Evolutionary conservation across 768 basidiomycete genomes (phyloP).

Genomic region (Termitomyces eurrhizus): DNA sequence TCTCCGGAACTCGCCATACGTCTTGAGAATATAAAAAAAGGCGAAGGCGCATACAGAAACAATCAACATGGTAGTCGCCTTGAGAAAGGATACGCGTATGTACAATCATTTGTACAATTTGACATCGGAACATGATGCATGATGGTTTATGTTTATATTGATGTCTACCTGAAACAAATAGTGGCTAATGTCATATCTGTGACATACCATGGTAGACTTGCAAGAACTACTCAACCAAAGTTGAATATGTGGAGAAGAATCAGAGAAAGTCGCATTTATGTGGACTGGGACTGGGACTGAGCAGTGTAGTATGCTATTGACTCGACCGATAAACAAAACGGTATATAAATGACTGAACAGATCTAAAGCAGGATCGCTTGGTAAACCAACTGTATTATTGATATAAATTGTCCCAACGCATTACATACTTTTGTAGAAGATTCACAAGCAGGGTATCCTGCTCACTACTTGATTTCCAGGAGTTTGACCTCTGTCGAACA

Average conservation of each 20-base stretch:
- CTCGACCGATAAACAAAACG: background rate
- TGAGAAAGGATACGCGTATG: background rate
- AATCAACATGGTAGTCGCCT: background rate
- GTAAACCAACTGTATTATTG: background rate
- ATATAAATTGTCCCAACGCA: background rate
- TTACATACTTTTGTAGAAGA: background rate
- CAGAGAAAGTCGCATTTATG: too few species aligned
- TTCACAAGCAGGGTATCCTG: too few species aligned
- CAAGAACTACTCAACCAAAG: too few species aligned
- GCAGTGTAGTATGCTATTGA: too few species aligned
- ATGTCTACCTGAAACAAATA: too few species aligned
- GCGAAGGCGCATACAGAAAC: constrained; percentile 15
- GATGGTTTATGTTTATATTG: too few species aligned
- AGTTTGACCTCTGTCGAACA: constrained; percentile 63
- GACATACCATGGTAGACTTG: too few species aligned
- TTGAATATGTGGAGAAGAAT: too few species aligned
- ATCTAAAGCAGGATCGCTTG: background rate
- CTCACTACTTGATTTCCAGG: constrained; percentile 54
- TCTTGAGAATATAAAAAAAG: constrained; percentile 19
- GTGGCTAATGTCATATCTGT: too few species aligned
- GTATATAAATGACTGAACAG: background rate
- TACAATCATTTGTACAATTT: background rate
- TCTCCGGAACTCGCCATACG: constrained; percentile 19
- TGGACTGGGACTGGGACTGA: too few species aligned
- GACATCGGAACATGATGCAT: too few species aligned